phyloP scores from a whole-genome alignment of 2,329 filamentous ascomycete genomes.

The Zasmidium cellare region DNA sequence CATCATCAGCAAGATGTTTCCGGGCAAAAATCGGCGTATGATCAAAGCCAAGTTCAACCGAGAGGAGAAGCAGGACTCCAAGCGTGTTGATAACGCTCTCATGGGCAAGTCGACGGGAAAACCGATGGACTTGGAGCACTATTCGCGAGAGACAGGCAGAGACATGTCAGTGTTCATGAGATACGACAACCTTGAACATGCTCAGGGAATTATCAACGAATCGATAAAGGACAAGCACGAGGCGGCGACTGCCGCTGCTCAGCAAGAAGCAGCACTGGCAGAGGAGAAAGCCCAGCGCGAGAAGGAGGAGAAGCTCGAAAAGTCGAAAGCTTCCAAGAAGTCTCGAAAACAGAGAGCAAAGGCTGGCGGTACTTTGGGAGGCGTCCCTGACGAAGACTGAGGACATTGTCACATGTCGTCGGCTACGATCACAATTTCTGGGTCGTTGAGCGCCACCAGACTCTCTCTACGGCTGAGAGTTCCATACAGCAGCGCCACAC shows the following conservation, averaged over 20 bases:
- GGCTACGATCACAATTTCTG: too few species aligned
- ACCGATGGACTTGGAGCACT: constrained; percentile 42
- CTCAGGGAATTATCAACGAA: constrained; percentile 35
- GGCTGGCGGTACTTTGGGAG: constrained; percentile 24
- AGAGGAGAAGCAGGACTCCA: constrained; percentile 69
- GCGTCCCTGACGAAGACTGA: constrained; percentile 20
- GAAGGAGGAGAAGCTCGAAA: constrained; percentile 32
- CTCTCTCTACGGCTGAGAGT: too few species aligned
- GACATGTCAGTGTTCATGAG: constrained; percentile 40
- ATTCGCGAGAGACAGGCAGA: constrained; percentile 39
- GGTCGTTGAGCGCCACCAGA: too few species aligned
- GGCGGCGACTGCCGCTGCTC: constrained; percentile 35
- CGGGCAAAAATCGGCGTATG: constrained; percentile 67
- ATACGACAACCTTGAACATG: constrained; percentile 34
- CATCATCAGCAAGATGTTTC: constrained; percentile 76
- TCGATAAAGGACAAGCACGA: constrained; percentile 32
- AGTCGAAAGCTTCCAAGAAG: constrained; percentile 33
- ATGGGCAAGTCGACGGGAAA: constrained; percentile 41
- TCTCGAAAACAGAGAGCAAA: constrained; percentile 30
- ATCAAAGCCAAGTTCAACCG: constrained; percentile 82
- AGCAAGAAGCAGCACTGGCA: constrained; percentile 37
- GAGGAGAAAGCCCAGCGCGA: constrained; percentile 34
- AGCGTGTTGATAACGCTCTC: constrained; percentile 64
- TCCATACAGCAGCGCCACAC: too few species aligned
- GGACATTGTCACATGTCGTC: neutral